Evolutionary conservation across 345 rosid species (phyloP), one percentile per base, ranked within the genome.

Genomic region (Bretschneidera sinensis): DNA sequence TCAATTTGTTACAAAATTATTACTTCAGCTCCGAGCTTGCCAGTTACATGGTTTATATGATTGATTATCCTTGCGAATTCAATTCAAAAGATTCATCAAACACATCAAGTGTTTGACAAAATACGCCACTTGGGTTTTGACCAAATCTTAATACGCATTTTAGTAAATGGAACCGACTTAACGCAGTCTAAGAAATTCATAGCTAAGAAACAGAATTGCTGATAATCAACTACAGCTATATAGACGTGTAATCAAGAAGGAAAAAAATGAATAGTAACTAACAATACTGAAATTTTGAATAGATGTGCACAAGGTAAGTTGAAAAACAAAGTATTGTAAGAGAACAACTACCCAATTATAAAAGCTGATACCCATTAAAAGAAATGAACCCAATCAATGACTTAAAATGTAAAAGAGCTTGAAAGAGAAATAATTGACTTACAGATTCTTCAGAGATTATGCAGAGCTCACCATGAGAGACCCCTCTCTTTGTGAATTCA

Each of bases 391-490:
- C 39, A 51, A 48, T 2, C 10, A 52, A 50, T 25, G 33, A 6
- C 54, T 15, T 20, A 21, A 50, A 51, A 17, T 39, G 48, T 2
- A 55, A 57, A 20, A 16, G 43, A 33, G 59, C 39, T 18, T 43
- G 48, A n/a, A 35, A n/a, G n/a, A n/a, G n/a, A n/a, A n/a, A 65
- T 1, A 11, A 55, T 24, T 31, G 23, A 63, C 78, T 80, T 34
- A 94, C 99, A 20, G 97, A 81, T 76, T 90, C 99, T 57, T 94
- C 92, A 52, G 96, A 94, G 63, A 94, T 80, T 70, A 94, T 88
- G 65, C 97, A 94, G 65, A 90, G 97, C 70, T 94, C 88, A 60
- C 95, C 97, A 51, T 78, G 84, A 53, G 92, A 52, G 64, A 94
- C 81, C 20, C 96, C 92, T 78, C 72, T 70, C 64, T 73, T 78